Evolutionary conservation across 345 rosid species (phyloP).

Genomic region (Populus euphratica): DNA sequence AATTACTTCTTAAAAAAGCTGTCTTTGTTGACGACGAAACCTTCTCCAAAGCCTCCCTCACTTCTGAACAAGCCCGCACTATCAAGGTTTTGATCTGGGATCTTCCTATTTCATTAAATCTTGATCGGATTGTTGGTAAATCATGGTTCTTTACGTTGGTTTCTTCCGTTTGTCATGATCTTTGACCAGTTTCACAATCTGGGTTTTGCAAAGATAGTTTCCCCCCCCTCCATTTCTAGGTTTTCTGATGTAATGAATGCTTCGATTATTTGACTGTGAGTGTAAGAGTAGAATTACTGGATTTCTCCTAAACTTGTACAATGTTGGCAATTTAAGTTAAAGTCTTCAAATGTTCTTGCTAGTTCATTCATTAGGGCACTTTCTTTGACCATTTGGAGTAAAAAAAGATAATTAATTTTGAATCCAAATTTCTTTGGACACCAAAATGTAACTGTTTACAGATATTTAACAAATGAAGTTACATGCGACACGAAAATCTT

Average conservation of each 20-base stretch:
- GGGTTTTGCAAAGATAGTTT: not conserved
- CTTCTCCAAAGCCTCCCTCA: constrained; percentile 78
- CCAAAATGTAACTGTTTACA: not conserved
- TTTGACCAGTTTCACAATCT: not conserved
- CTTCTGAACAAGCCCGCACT: constrained; percentile 83
- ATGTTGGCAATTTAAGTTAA: not conserved
- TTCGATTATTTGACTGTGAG: not conserved
- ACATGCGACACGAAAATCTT: not conserved
- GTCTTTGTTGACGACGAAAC: constrained; percentile 91
- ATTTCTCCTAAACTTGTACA: not conserved
- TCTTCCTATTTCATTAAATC: not conserved
- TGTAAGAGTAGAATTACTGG: not conserved
- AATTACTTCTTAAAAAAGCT: constrained; percentile 78
- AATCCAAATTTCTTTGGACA: not conserved
- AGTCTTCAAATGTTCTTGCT: not conserved
- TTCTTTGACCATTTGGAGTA: not conserved
- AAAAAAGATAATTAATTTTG: not conserved
- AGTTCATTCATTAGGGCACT: not conserved
- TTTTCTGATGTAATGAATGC: not conserved
- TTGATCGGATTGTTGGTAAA: not conserved
- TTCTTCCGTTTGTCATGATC: not conserved
- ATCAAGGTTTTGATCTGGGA: constrained; percentile 55
- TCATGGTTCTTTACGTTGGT: not conserved
- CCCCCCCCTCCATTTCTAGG: not conserved
- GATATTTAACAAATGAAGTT: not conserved